A percentile compares a stretch with the other conserved stretches of the same genome.
Evolutionary conservation across 495 filamentous ascomycete genomes (phyloP).

Genomic region (Xylaria longipes): DNA sequence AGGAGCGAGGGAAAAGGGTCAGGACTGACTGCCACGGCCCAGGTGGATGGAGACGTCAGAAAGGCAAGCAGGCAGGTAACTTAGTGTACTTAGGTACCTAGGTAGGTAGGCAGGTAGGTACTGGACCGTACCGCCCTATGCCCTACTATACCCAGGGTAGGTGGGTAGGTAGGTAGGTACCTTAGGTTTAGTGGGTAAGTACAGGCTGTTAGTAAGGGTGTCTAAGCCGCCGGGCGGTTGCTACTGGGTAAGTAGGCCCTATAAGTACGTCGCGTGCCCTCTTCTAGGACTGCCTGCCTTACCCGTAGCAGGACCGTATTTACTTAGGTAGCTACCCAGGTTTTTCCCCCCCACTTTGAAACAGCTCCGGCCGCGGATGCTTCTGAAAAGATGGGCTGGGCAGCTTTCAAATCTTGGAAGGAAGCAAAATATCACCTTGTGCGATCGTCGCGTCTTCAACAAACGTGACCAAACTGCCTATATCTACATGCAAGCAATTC

Average conservation of each 20-base stretch:
- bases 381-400: background rate
- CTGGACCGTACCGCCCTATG: background rate
- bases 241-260: background rate
- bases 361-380: background rate
- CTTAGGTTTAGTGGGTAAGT: background rate
- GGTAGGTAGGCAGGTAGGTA: background rate
- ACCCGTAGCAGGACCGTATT: no score
- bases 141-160: background rate
- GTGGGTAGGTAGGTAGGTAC: background rate
- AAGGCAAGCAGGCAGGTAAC: no score
- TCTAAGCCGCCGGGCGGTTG: no score
- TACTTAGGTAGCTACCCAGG: no score
- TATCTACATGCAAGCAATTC: background rate
- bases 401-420: background rate
- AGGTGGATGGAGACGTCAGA: constrained; percentile 23
- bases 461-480: background rate
- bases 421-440: background rate
- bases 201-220: no score
- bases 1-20: constrained; percentile 17
- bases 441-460: background rate
- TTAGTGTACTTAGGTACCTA: no score
- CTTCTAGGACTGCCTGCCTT: background rate
- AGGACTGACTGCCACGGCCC: background rate
- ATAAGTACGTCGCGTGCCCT: constrained; percentile 8
- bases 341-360: background rate